Conservation (phyloP, 2,329 filamentous ascomycete species). For the Teratosphaeria gauchensis region DNA sequence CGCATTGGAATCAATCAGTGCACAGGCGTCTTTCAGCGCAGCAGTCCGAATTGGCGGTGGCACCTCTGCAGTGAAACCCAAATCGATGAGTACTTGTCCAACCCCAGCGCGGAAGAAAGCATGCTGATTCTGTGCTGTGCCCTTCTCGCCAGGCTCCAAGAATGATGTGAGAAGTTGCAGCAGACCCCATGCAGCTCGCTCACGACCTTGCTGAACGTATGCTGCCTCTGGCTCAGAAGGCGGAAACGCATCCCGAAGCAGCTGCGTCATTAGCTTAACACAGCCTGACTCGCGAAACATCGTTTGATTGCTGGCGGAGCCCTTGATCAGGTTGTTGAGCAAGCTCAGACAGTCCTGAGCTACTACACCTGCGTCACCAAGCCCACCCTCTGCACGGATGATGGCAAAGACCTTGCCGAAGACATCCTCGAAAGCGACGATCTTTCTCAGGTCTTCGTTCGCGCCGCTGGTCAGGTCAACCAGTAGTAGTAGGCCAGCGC, state of each 20-base stretch:
- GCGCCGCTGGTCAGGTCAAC: slow-evolving; percentile 72
- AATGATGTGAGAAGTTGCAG: slow-evolving; percentile 81
- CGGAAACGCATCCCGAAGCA: slow-evolving; percentile 49
- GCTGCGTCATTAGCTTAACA: slow-evolving; percentile 58
- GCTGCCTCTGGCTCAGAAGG: slow-evolving; percentile 23
- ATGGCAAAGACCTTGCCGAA: slow-evolving; percentile 80
- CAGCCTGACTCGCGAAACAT: slow-evolving; percentile 87
- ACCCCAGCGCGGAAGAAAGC: slow-evolving; percentile 79
- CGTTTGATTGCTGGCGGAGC: slow-evolving; percentile 87
- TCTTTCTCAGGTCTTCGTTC: slow-evolving; percentile 82
- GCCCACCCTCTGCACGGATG: slow-evolving; percentile 69
- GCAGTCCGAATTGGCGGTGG: slow-evolving; percentile 73
- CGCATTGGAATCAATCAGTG: slow-evolving; percentile 74
- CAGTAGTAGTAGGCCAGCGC: slow-evolving; percentile 75
- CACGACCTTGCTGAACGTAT: slow-evolving; percentile 48
- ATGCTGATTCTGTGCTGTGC: slow-evolving; percentile 72
- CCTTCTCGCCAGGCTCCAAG: slow-evolving; percentile 66
- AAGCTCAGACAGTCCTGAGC: slow-evolving; percentile 91
- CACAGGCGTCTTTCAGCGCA: slow-evolving; percentile 76
- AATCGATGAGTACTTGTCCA: slow-evolving; percentile 66
- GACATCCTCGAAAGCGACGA: slow-evolving; percentile 90
- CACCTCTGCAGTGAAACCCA: slow-evolving; percentile 67
- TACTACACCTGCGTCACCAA: slow-evolving; percentile 72
- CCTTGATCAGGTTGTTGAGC: slow-evolving; percentile 74
- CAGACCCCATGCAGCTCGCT: slow-evolving; percentile 86